These are phyloP conservation scores for Metschnikowia arizonensis DNA, from an alignment of 805 yeast species.

Conservation along the genomic window DNA sequence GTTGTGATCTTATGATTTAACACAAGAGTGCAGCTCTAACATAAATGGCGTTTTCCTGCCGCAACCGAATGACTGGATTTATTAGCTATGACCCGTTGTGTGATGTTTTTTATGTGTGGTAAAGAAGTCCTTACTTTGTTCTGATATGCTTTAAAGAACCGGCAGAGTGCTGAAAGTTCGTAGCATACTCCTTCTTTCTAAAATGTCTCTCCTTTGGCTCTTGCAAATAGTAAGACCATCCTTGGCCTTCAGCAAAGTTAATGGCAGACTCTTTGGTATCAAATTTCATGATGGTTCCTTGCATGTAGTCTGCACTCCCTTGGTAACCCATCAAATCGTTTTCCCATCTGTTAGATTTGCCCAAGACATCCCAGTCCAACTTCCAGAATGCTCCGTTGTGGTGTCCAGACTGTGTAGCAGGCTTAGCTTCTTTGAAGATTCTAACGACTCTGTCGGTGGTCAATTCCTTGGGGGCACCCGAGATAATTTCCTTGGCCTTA, in stretches of 20 bases:
- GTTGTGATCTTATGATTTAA: background rate
- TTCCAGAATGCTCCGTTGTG: slow-evolving; percentile 59
- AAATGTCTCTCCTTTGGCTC: slow-evolving; percentile 76
- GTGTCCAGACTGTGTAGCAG: slow-evolving; percentile 77
- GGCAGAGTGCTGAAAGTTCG: slow-evolving; percentile 63
- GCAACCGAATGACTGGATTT: slow-evolving; percentile 1
- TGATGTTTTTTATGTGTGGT: background rate
- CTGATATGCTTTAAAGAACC: slow-evolving; percentile 76
- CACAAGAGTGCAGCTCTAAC: background rate
- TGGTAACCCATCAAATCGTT: slow-evolving; percentile 86
- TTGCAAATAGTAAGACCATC: slow-evolving; percentile 78
- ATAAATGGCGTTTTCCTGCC: background rate
- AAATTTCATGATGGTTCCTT: slow-evolving; percentile 71
- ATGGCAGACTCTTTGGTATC: slow-evolving; percentile 73
- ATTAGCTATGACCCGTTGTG: slow-evolving; percentile 3
- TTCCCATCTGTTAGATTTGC: slow-evolving; percentile 82
- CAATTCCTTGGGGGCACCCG: slow-evolving; percentile 76
- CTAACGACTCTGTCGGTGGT: slow-evolving; percentile 62
- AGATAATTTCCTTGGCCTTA: slow-evolving; percentile 50
- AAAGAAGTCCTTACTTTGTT: slow-evolving; percentile 52
- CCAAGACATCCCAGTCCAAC: slow-evolving; percentile 78
- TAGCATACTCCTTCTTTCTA: slow-evolving; percentile 69
- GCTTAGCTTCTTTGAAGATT: slow-evolving; percentile 70
- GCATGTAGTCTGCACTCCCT: slow-evolving; percentile 74
- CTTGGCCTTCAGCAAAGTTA: slow-evolving; percentile 76